Conservation (phyloP, 371 early-diverging fungal genomes). For the Mortierella sp. region DNA sequence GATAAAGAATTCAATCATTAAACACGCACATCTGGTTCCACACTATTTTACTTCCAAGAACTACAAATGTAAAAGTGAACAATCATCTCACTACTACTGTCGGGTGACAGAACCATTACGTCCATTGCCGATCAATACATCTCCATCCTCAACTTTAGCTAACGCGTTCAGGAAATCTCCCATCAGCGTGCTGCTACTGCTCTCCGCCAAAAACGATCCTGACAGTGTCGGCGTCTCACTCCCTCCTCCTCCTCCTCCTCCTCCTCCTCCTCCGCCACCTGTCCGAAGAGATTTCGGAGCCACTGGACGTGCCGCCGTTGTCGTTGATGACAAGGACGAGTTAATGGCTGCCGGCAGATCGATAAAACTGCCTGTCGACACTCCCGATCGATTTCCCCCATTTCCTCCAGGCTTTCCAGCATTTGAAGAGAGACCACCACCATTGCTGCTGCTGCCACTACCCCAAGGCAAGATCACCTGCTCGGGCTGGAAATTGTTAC, state of each 20-base stretch:
- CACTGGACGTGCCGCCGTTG: neutral
- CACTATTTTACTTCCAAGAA: neutral
- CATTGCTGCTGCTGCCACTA: neutral
- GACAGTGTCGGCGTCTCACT: slow-evolving; percentile 6
- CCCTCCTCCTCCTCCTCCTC: neutral
- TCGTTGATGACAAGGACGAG: neutral
- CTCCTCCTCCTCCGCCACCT: neutral
- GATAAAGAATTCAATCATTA: neutral
- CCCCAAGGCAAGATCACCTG: slow-evolving; percentile 30
- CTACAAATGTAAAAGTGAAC: neutral
- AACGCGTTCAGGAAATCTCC: slow-evolving; percentile 50
- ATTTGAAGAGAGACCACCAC: neutral
- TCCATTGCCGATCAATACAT: slow-evolving; percentile 47
- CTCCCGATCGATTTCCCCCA: neutral
- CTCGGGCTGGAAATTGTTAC: slow-evolving; percentile 20
- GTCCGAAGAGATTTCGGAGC: neutral
- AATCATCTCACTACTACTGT: slow-evolving; percentile 1
- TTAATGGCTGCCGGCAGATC: slow-evolving; percentile 7
- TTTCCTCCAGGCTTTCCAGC: neutral
- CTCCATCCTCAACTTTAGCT: slow-evolving; percentile 48
- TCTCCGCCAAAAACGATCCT: slow-evolving; percentile 20
- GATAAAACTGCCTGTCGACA: slow-evolving; percentile 14
- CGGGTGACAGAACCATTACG: slow-evolving; percentile 28
- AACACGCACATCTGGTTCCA: neutral
- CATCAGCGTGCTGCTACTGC: slow-evolving; percentile 29